Conservation (phyloP, 2,329 filamentous ascomycete genomes). For the Tolypocladium nubicola region DNA sequence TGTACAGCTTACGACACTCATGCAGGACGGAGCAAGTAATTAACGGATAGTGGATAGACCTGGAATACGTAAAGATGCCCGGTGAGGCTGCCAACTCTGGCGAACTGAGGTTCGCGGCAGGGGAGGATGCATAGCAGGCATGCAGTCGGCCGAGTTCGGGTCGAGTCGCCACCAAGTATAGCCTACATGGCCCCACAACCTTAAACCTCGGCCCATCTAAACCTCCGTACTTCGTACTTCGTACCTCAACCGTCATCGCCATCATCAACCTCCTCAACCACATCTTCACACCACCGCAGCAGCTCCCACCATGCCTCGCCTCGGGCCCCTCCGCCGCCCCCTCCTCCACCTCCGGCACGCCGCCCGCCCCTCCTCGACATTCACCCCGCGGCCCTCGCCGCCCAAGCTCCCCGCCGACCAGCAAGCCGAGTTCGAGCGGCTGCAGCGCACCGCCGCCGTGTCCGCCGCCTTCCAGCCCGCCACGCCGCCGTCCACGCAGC, state of each 20-base stretch:
- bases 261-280: background rate
- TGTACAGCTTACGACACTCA: too few species aligned
- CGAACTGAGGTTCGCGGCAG: too few species aligned
- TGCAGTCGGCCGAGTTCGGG: too few species aligned
- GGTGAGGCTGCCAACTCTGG: too few species aligned
- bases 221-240: background rate
- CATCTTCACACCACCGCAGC: background rate
- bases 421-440: slow-evolving; percentile 80
- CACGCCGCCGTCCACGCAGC: slow-evolving; percentile 14
- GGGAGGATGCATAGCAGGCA: too few species aligned
- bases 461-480: slow-evolving; percentile 27
- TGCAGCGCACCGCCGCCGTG: slow-evolving; percentile 55
- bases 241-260: background rate
- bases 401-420: slow-evolving; percentile 80
- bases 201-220: background rate
- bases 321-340: slow-evolving; percentile 6
- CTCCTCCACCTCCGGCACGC: slow-evolving; percentile 9
- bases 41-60: too few species aligned
- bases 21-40: too few species aligned
- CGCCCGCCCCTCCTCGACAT: slow-evolving; percentile 23
- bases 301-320: background rate
- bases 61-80: too few species aligned
- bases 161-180: background rate
- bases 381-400: slow-evolving; percentile 54
- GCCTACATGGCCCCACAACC: background rate